Evolutionary conservation across 768 basidiomycete species (phyloP).

Genomic region (Daedaleopsis nitida): DNA sequence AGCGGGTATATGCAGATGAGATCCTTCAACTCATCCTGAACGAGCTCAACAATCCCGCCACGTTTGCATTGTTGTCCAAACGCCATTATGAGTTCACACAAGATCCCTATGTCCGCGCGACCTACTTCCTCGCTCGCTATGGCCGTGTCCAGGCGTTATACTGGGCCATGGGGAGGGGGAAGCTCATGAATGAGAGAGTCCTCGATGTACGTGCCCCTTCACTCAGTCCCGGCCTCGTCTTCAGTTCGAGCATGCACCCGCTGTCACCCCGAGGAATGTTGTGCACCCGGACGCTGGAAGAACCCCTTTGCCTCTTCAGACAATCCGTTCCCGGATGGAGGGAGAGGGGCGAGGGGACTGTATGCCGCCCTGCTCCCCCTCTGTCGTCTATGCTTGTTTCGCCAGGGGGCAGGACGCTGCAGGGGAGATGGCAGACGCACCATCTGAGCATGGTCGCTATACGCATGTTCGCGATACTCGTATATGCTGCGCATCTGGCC

Average conservation of each 20-base stretch:
- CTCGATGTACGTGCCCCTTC: constrained; percentile 59
- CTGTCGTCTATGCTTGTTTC: not conserved
- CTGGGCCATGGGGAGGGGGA: constrained; percentile 74
- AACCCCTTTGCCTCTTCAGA: not conserved
- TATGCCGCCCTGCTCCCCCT: not conserved
- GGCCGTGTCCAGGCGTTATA: constrained; percentile 71
- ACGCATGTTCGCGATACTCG: constrained; percentile 2
- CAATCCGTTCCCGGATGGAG: constrained; percentile 1
- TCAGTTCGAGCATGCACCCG: constrained; percentile 17
- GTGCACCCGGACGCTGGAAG: not conserved
- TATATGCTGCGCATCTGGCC: not conserved
- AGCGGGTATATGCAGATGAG: constrained; percentile 47
- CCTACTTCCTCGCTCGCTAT: constrained; percentile 76
- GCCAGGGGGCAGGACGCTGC: not conserved
- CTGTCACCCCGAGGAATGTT: not conserved
- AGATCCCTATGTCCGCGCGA: constrained; percentile 76
- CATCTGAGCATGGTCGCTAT: not conserved
- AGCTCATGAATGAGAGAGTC: constrained; percentile 61
- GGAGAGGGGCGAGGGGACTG: not conserved
- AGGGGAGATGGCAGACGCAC: not conserved
- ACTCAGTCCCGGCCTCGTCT: constrained; percentile 19
- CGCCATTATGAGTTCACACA: constrained; percentile 64
- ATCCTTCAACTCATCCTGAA: constrained; percentile 74
- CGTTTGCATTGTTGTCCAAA: constrained; percentile 57
- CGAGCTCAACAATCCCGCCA: constrained; percentile 65